Evolutionary conservation across 768 basidiomycete species (phyloP), one percentile per base, ranked within the genome.

Genomic region (Galerina sulciceps): DNA sequence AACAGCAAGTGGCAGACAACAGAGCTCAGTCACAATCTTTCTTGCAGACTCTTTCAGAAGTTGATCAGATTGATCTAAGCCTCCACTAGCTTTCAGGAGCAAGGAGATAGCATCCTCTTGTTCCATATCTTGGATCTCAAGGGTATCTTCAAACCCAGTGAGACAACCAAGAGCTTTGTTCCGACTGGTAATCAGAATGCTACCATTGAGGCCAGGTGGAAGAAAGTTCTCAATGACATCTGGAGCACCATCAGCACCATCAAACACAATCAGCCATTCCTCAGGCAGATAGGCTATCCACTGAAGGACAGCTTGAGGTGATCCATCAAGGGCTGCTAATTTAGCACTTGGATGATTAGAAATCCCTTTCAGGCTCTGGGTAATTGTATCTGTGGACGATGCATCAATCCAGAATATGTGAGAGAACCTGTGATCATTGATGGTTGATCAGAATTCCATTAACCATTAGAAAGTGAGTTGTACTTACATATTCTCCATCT

Each of bases 221-320:
- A 65, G 14, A 46, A 42, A 64, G 45, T 56, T 51, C 26, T 20
- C 35, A 50, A 58, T 43, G 13, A 18, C 20, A 2, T 52, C 22
- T 31, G 26, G 26, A 0, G 26, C 26, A 31, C 26, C 26, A 40
- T 53, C 63, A 41, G 62, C 62, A 66, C 58, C 62, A 47, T 68
- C 67, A 59, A 60, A 68, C 1, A 68, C 53, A 26, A 68, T 48
- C 22, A 68, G 53, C 65, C 67, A 68, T 26, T 62, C 49, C 23
- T 34, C 35, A 10, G 57, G 38, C 6, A 60, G 23, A 10, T 17
- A 18, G 23, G 60, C 57, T 15, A 68, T 41, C 65, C 65, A 66
- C n/a, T 47, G 47, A 6, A 65, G 42, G 18, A 57, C 57, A 17
- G 42, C 50, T 1, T 46, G 14, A 37, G 38, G 18, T 58, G 18